Evolutionary conservation across 23 red algal genomes (phyloP).

Genomic region (Gracilaria caudata): DNA sequence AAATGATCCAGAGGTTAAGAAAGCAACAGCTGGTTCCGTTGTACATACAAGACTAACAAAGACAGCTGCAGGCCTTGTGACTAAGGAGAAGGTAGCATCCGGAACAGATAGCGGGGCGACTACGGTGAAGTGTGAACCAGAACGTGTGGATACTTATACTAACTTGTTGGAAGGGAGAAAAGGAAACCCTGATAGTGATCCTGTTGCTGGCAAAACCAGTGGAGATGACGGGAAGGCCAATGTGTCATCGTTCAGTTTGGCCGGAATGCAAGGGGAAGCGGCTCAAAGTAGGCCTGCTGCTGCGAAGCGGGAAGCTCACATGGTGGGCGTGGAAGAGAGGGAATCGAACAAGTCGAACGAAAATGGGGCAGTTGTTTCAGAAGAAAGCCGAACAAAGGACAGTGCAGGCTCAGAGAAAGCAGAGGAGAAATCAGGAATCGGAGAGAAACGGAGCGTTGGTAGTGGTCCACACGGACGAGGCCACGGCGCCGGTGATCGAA

Average conservation of each 20-base stretch:
- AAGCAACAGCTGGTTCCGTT: not conserved
- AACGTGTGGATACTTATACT: not conserved
- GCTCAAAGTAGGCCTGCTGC: not conserved
- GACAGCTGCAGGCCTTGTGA: not conserved
- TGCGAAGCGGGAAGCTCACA: not conserved
- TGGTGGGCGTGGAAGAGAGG: not conserved
- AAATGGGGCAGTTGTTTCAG: not conserved
- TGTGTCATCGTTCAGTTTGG: not conserved
- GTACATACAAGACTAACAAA: conserved; percentile 27
- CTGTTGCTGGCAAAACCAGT: not conserved
- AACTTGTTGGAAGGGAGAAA: not conserved
- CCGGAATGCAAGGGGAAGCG: not conserved
- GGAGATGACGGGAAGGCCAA: not conserved
- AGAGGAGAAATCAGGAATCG: not conserved
- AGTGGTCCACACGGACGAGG: not conserved
- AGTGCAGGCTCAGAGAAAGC: not conserved
- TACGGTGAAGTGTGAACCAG: not conserved
- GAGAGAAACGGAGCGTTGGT: not conserved
- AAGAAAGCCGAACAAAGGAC: not conserved
- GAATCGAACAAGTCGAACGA: not conserved
- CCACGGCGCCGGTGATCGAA: not conserved
- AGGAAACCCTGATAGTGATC: not conserved
- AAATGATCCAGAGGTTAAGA: not conserved
- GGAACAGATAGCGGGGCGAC: not conserved
- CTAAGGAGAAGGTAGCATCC: not conserved